A percentile compares a stretch with the other conserved stretches of the same genome.
Conservation (phyloP, 495 filamentous ascomycete genomes). For the Clavariopsis aquatica region DNA sequence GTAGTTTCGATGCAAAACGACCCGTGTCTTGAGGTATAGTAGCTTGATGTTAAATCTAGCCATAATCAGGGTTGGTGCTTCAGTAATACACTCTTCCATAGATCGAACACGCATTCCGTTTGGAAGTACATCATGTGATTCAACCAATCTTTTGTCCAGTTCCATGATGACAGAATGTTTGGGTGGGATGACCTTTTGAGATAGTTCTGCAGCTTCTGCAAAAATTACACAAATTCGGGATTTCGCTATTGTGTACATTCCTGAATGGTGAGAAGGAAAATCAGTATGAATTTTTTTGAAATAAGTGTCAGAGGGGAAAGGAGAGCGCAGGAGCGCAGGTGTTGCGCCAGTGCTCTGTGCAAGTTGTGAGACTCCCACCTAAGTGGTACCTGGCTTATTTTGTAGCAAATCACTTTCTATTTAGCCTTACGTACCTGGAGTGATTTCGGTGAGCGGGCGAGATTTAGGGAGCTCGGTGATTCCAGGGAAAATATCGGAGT, state of each 20-base stretch:
- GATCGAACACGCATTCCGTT: constrained; percentile 43
- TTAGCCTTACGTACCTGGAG: too few relatives aligned
- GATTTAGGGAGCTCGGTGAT: constrained; percentile 38
- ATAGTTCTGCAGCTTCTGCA: constrained; percentile 50
- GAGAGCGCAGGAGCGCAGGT: too few relatives aligned
- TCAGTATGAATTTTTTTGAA: too few relatives aligned
- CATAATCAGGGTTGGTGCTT: constrained; percentile 46
- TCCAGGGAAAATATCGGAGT: constrained; percentile 45
- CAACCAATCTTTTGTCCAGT: constrained; percentile 45
- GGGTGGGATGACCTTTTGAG: constrained; percentile 43
- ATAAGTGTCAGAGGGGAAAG: too few relatives aligned
- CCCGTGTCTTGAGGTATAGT: constrained; percentile 49
- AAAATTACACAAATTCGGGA: constrained; percentile 47
- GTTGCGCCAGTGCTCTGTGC: too few relatives aligned
- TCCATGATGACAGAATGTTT: constrained; percentile 45
- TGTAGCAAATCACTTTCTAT: too few relatives aligned
- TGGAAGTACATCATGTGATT: constrained; percentile 45
- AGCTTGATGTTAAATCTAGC: constrained; percentile 48
- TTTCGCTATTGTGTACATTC: constrained; percentile 49
- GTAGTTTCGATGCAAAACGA: constrained; percentile 50
- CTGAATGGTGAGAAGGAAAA: too few relatives aligned
- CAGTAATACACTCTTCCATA: constrained; percentile 47
- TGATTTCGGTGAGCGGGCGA: constrained; percentile 39
- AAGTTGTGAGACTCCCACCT: too few relatives aligned
- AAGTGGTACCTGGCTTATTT: too few relatives aligned